Evolutionary conservation across 257 asterid genomes (phyloP), one percentile per base, ranked within the genome.

Genomic region (Gardenia jasminoides): DNA sequence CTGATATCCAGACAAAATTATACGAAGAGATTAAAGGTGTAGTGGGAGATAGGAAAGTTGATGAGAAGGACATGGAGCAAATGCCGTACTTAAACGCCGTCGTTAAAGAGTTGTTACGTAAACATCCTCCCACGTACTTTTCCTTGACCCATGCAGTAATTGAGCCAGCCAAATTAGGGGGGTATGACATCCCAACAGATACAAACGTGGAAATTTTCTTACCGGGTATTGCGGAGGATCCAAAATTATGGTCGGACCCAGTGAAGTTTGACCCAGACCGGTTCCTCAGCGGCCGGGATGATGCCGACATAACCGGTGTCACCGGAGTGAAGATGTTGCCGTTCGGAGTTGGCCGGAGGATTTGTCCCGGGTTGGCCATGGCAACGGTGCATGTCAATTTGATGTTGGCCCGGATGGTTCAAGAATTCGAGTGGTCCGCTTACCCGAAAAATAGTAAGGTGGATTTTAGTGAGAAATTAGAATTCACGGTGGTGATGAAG

Each of bases 281-380:
- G 72, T 94, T 94, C 87, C 44, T 88, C 22, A 0, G 56, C 4
- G 93, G 92, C 2, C 80, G 87, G 77, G 99, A 91, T 80, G 94
- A 90, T 0, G 98, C 96, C 3, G 98, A 94, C 46, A 93, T 94
- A 50, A 94, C 98, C 16, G 99, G 99, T 0, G 89, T 86, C 17
- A 88, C 62, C 6, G 91, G 81, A 0, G 97, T 91, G 81, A 94
- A 89, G 78, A 93, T 93, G 99, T 82, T 91, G 66, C 99, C 99
- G 46, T 94, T 94, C 48, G 99, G 98, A 8, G 61, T 86, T 19
- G 99, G 99, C 8, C 85, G 99, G 85, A 87, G 97, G 90, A 94
- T 93, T 78, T 94, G 99, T 85, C 99, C 99, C 66, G 97, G 99
- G 17, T 84, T 94, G 82, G 82, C 77, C 66, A 91, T 94, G 98